Evolutionary conservation across 2,329 filamentous ascomycete species (phyloP).

Genomic region (Trichoderma atrobrunneum): DNA sequence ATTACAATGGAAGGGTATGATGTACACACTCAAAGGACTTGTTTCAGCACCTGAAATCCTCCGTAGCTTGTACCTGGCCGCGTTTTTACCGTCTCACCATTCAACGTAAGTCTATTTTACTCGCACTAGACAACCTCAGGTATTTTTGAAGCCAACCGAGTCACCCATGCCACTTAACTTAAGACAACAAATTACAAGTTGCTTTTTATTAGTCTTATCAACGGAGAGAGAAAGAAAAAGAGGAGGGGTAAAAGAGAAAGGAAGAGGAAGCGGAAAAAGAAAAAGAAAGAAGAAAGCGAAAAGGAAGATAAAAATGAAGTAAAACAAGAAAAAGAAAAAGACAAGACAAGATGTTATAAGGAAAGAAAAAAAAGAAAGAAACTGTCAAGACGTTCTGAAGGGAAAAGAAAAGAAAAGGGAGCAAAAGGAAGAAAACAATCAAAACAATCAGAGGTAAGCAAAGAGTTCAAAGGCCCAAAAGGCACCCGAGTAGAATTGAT

Average conservation of each 20-base stretch:
- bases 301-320: not conserved
- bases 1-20: not conserved
- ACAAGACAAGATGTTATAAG: not conserved
- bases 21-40: not conserved
- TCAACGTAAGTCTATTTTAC: not conserved
- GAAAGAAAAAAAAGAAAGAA: not conserved
- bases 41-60: not conserved
- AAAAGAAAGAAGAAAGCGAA: not conserved
- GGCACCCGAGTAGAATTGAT: constrained; percentile 10
- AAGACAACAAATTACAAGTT: not conserved
- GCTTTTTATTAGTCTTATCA: not conserved
- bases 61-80: not conserved
- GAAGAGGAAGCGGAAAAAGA: not conserved
- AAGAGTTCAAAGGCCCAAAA: not conserved
- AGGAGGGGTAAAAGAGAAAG: not conserved
- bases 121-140: not conserved
- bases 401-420: not conserved
- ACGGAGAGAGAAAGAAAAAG: not conserved
- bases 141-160: not conserved
- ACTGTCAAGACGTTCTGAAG: not conserved
- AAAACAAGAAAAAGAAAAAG: not conserved
- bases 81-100: not conserved
- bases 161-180: not conserved
- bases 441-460: not conserved
- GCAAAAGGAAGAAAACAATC: not conserved